Evolutionary conservation across 2,329 filamentous ascomycete species (phyloP), one percentile per base, ranked within the genome.

Genomic region (Colletotrichum tabaci): DNA sequence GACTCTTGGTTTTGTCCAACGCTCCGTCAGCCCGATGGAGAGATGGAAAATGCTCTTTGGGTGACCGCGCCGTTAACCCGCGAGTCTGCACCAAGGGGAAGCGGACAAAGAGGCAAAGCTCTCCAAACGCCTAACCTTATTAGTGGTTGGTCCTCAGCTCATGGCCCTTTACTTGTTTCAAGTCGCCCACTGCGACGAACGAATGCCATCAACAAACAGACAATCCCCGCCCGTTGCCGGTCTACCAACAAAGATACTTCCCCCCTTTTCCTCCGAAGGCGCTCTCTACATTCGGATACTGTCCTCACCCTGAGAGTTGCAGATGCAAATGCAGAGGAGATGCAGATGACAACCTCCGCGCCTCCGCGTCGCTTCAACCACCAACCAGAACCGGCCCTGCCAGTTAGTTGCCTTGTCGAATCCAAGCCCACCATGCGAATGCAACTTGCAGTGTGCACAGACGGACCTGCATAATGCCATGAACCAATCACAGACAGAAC

Each of bases 391-490:
- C 47, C 69, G 16, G 40, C 58, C 52, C 65, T 72, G 66, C 57
- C 70, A 71, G 46, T 71, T 55, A 71, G 46, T 71, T 55, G 58
- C 53, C 61, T 61, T 58, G 68, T 67, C 44, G 63, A 68, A 71
- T 65, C 56, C 47, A 57, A 72, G 55, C 63, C 71, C 63, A 65
- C 60, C 46, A 52, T 23, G 50, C 61, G 44, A 67, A 63, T 71
- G 62, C 60, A 65, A 30, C 62, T 53, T 52, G 62, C 57, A 62
- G 52, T 55, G 67, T 74, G 74, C 63, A 75, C 73, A 72, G 74
- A 74, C 74, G 52, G 58, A 67, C 69, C 60, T 74, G 74, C 74
- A 75, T 72, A 56, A 72, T 47, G 62, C 65, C 58, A 74, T 63
- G 67, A 66, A 70, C 69, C 55, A 74, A 73, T 67, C 30, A 46